These are phyloP conservation scores for Fagus crenata DNA, from an alignment of 306 rosid species.

Conservation along the genomic window DNA sequence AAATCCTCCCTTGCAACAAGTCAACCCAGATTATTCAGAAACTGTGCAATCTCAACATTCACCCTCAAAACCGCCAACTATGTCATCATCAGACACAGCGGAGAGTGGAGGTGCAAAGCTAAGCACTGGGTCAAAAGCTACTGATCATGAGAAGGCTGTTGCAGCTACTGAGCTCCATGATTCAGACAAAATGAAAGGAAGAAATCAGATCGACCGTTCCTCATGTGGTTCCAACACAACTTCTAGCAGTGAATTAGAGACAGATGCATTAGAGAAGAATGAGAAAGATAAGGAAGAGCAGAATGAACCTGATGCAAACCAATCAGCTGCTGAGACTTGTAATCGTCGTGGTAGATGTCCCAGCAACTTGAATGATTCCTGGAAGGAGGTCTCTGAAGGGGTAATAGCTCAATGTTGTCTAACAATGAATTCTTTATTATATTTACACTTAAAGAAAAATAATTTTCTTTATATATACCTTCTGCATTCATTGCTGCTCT, in stretches of 20 bases:
- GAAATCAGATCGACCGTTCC: conserved; percentile 82
- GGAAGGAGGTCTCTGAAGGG: conserved; percentile 97
- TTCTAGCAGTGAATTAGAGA: conserved; percentile 86
- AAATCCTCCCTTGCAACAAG: conserved; percentile 44
- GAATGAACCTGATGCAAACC: conserved; percentile 52
- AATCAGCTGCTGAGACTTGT: conserved; percentile 48
- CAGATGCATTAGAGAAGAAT: conserved; percentile 72
- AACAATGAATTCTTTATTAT: conserved; percentile 10
- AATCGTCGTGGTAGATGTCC: conserved; percentile 59
- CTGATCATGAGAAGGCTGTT: conserved; percentile 45
- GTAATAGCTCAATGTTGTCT: conserved; percentile 37
- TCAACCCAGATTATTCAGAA: conserved; percentile 50
- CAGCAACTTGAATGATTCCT: conserved; percentile 60
- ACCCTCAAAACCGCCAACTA: conserved; percentile 53
- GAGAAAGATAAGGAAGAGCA: conserved; percentile 58
- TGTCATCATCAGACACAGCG: conserved; percentile 54
- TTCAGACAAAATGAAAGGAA: conserved; percentile 43
- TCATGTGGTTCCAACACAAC: conserved; percentile 94
- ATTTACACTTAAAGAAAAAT: background rate
- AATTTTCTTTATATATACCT: background rate
- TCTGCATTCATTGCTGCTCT: conserved; percentile 27
- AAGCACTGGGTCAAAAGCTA: conserved; percentile 44
- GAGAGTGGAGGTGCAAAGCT: conserved; percentile 59
- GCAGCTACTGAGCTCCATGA: conserved; percentile 59
- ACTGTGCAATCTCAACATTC: conserved; percentile 55